Base-by-base conservation (phyloP, 2,329 filamentous ascomycete species). In the Mycosphaerella sp. region DNA sequence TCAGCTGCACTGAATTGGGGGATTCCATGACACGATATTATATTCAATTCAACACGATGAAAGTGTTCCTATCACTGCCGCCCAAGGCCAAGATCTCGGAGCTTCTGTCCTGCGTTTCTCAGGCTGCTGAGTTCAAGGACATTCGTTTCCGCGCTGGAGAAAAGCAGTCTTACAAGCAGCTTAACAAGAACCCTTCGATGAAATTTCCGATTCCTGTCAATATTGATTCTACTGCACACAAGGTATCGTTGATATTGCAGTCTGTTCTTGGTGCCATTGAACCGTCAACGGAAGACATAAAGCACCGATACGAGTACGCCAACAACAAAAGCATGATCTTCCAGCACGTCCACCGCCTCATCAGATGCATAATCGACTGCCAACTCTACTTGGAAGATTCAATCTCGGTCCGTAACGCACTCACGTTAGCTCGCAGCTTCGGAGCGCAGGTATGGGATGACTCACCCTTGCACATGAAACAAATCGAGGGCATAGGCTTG, bases 11-110 rank as follows among this genome's bases (percentile, higher is more conserved):
- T 0, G 81, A 84, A 46, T 88, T 86, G 64, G 89, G 89, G 1
- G 78, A 85, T 53, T 85, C 85, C 4, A 95, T 95, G 89, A 86
- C 88, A 42, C 80, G 82, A 45, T 95, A 92, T 67, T 92, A 89
- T 72, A 75, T 93, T 2, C 81, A 81, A 21, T 91, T 91, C 62
- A 79, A 85, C 38, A 93, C 88, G 0, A 95, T 93, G 87, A 85
- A 83, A 62, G 68, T 76, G 1, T 75, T 95, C 11, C 72, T 92
- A 42, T 74, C 74, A 0, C 74, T 93, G 49, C 78, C 80, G n/a
- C 69, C 73, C 1, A 79, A 78, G 40, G 78, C 84, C 0, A 81
- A 78, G 6, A 74, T 84, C 6, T 83, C 83, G 31, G 79, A 87
- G 42, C 82, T 92, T 63, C 75, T 93, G 10, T 81, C 79, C 2